Percentiles rank a stretch among this genome's conserved stretches.
Evolutionary conservation across 108 stramenopile species (phyloP).

Genomic region (Stephanodiscus minutulus): DNA sequence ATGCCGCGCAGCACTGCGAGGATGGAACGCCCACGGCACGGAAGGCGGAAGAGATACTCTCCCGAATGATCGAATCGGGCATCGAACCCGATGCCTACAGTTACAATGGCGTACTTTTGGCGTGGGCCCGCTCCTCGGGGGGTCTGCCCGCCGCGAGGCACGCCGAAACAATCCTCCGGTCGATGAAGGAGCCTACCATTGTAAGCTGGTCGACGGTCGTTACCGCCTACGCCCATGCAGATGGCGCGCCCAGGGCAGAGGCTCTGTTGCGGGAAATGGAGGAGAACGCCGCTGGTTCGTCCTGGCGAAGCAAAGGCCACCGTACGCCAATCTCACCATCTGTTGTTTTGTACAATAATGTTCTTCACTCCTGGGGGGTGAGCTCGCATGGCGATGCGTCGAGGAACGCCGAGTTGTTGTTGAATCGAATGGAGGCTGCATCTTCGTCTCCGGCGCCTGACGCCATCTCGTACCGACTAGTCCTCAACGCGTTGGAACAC

Average conservation of each 20-base stretch:
- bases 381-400: slow-evolving; percentile 32
- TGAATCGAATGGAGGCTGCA: slow-evolving; percentile 30
- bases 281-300: not conserved
- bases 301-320: not conserved
- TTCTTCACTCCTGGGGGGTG: slow-evolving; percentile 38
- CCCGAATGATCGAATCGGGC: slow-evolving; percentile 23
- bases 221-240: slow-evolving; percentile 53
- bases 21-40: slow-evolving; percentile 17
- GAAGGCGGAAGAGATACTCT: slow-evolving; percentile 21
- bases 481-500: slow-evolving; percentile 44
- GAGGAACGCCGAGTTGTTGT: slow-evolving; percentile 29
- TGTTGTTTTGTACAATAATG: slow-evolving; percentile 43
- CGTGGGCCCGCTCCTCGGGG: slow-evolving; percentile 40
- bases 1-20: slow-evolving; percentile 30
- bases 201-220: slow-evolving; percentile 55
- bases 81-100: slow-evolving; percentile 34
- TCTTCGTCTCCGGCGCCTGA: slow-evolving; percentile 21
- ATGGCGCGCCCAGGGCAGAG: slow-evolving; percentile 40
- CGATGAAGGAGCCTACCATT: slow-evolving; percentile 30
- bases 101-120: slow-evolving; percentile 44
- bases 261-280: slow-evolving; percentile 37
- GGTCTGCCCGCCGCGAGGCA: slow-evolving; percentile 26
- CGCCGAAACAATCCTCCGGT: slow-evolving; percentile 38
- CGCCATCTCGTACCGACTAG: slow-evolving; percentile 30
- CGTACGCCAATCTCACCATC: not conserved